Conservation (phyloP, 257 asterid genomes). For the Leonotis leonurus region DNA sequence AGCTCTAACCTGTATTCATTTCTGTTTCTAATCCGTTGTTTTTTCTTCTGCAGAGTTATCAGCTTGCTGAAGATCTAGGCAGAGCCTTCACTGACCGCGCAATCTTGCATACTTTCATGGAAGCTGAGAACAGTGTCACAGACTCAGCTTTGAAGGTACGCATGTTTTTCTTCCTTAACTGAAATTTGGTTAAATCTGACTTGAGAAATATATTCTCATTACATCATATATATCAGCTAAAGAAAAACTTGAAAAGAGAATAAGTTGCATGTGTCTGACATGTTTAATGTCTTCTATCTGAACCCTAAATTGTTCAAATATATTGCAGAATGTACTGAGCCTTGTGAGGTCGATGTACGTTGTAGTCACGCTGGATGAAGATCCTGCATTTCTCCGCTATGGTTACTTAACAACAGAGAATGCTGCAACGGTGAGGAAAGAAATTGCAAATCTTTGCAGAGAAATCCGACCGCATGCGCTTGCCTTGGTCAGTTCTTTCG, state of each 20-base stretch:
- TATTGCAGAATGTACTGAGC: slow-evolving; percentile 54
- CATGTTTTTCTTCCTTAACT: too few relatives aligned
- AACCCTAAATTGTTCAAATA: background rate
- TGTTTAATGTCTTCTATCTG: background rate
- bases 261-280: background rate
- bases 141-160: slow-evolving; percentile 61
- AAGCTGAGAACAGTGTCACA: slow-evolving; percentile 58
- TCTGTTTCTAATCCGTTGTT: slow-evolving; percentile 5
- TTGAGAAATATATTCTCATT: too few relatives aligned
- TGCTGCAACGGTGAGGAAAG: slow-evolving; percentile 69
- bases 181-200: too few relatives aligned
- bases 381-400: slow-evolving; percentile 75
- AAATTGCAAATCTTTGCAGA: slow-evolving; percentile 61
- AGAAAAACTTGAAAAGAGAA: too few relatives aligned
- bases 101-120: slow-evolving; percentile 50
- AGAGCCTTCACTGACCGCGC: slow-evolving; percentile 79
- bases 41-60: slow-evolving; percentile 54
- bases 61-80: slow-evolving; percentile 95
- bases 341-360: slow-evolving; percentile 70
- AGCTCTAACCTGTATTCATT: background rate
- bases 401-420: slow-evolving; percentile 56
- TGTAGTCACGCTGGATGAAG: slow-evolving; percentile 70
- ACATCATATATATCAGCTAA: too few relatives aligned
- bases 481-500: slow-evolving; percentile 60
- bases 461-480: slow-evolving; percentile 89